A percentile compares a stretch with the other conserved stretches of the same genome.
phyloP scores from a whole-genome alignment of 2,329 filamentous ascomycete species.

The Exophiala aquamarina region DNA sequence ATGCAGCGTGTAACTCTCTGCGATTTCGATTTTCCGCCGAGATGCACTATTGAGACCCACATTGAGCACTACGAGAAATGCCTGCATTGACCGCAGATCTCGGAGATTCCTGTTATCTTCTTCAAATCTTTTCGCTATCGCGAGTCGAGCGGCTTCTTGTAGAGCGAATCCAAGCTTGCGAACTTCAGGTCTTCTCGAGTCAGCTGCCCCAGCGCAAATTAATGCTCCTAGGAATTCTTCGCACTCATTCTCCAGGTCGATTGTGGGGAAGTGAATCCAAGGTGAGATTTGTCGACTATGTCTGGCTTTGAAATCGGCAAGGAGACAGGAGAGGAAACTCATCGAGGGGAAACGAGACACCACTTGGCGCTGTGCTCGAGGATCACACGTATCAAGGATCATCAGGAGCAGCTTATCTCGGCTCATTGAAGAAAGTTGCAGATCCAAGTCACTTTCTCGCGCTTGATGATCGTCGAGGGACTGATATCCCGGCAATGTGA shows the following conservation, averaged over 20 bases:
- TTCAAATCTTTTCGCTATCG: slow-evolving; percentile 30
- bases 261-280: slow-evolving; percentile 40
- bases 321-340: slow-evolving; percentile 39
- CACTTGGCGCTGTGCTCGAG: slow-evolving; percentile 55
- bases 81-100: slow-evolving; percentile 36
- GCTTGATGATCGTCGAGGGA: slow-evolving; percentile 3
- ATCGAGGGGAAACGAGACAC: slow-evolving; percentile 42
- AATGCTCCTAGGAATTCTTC: slow-evolving; percentile 41
- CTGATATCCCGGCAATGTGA: slow-evolving; percentile 37
- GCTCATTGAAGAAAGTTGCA: background rate
- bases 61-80: slow-evolving; percentile 36
- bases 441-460: background rate
- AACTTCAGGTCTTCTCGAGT: slow-evolving; percentile 39
- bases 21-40: slow-evolving; percentile 41
- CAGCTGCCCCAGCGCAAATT: slow-evolving; percentile 38
- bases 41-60: slow-evolving; percentile 39
- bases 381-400: slow-evolving; percentile 45
- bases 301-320: slow-evolving; percentile 38
- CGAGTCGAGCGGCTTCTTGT: slow-evolving; percentile 34
- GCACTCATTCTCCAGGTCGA: slow-evolving; percentile 37
- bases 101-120: slow-evolving; percentile 34
- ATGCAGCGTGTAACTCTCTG: slow-evolving; percentile 38
- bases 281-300: slow-evolving; percentile 31
- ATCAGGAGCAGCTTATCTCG: slow-evolving; percentile 9
- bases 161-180: slow-evolving; percentile 44